Evolutionary conservation across 2,329 filamentous ascomycete species (phyloP).

Genomic region (Hymenoscyphus fructigenus): DNA sequence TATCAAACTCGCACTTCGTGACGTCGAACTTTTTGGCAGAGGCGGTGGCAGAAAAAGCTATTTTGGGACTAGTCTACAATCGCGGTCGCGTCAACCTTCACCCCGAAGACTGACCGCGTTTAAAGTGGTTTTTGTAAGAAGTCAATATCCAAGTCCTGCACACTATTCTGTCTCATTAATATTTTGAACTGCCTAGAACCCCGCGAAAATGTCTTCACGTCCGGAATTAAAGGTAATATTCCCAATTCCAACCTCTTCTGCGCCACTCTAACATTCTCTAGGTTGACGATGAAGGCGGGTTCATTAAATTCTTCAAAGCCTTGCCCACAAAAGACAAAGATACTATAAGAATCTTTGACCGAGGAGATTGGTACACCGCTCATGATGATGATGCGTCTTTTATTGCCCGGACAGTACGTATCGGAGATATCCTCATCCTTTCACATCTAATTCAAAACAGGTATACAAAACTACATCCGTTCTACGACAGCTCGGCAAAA

Average conservation of each 20-base stretch:
- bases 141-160: background rate
- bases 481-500: slow-evolving; percentile 81
- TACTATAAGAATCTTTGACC: slow-evolving; percentile 87
- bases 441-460: slow-evolving; percentile 40
- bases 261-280: slow-evolving; percentile 38
- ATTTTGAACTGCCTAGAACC: background rate
- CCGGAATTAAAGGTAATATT: slow-evolving; percentile 66
- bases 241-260: slow-evolving; percentile 6
- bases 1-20: slow-evolving; percentile 14
- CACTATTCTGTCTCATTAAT: background rate
- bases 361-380: slow-evolving; percentile 94
- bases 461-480: slow-evolving; percentile 98
- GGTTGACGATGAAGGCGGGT: slow-evolving; percentile 96
- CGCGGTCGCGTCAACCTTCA: slow-evolving; percentile 4
- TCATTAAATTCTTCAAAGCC: slow-evolving; percentile 95
- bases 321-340: slow-evolving; percentile 69
- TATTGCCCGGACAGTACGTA: slow-evolving; percentile 70
- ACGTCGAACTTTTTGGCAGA: slow-evolving; percentile 12
- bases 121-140: slow-evolving; percentile 10
- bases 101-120: background rate
- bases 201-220: slow-evolving; percentile 62
- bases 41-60: slow-evolving; percentile 8
- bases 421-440: background rate
- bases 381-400: slow-evolving; percentile 82
- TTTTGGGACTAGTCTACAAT: slow-evolving; percentile 13